phyloP scores from a whole-genome alignment of 495 filamentous ascomycete genomes.

The Hypoxylon rickii region DNA sequence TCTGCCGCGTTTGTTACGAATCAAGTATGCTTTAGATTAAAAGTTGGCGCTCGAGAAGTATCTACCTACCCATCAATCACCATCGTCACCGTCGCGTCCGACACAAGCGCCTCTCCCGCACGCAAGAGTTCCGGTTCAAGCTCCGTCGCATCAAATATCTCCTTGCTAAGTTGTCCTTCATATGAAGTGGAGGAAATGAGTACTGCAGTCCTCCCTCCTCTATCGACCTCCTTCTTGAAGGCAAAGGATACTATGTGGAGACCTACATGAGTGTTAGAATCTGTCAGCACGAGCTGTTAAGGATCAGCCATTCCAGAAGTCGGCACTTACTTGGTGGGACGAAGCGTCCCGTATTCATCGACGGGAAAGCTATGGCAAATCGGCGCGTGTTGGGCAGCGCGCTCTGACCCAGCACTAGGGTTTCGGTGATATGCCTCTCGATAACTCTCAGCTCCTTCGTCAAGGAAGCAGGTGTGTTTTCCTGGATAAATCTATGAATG shows the following conservation, averaged over 20 bases:
- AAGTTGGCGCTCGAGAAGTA: no score
- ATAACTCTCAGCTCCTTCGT: not conserved
- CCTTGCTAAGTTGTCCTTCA: not conserved
- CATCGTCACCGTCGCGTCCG: not conserved
- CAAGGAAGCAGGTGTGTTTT: not conserved
- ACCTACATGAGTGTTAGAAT: not conserved
- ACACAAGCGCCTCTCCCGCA: not conserved
- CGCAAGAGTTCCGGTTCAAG: not conserved
- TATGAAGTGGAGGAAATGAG: not conserved
- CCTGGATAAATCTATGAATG: not conserved
- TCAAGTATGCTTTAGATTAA: no score
- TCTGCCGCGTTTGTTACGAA: no score
- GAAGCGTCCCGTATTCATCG: not conserved
- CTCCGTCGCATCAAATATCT: not conserved
- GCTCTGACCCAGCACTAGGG: not conserved
- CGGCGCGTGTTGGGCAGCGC: not conserved
- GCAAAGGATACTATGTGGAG: not conserved
- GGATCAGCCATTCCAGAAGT: not conserved
- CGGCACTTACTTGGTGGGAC: not conserved
- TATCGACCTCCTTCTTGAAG: not conserved
- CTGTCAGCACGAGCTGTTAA: not conserved
- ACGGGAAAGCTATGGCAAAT: not conserved
- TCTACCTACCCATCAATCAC: no score
- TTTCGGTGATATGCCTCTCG: not conserved
- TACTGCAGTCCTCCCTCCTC: not conserved